Base-by-base conservation (phyloP, 805 yeast species). In the Suhomyces faveliae region DNA sequence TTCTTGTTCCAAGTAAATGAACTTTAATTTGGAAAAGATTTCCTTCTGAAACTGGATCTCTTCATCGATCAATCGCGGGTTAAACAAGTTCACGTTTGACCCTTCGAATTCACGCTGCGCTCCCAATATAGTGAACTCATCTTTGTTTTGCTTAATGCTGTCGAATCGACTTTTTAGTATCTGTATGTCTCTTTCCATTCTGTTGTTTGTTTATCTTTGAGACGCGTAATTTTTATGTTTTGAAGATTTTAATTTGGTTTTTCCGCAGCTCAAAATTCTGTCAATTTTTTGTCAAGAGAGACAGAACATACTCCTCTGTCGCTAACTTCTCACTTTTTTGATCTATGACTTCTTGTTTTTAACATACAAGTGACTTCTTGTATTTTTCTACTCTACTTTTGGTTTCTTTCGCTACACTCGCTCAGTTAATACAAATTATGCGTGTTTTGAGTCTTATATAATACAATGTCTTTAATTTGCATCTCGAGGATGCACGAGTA, bases 1-100 rank as follows among this genome's bases (percentile, higher is more conserved):
- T 52, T 84, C 90, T 56, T 84, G 87, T 60, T 86, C 92, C 37
- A 84, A 61, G 58, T 82, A 86, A 47, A 83, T 77, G 51, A 83
- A 83, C 55, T 83, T 82, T 37, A 85, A 67, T 49, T 83, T 76
- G 13, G 78, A 74, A 49, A 79, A 78, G 21, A 75, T 58, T 51
- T 73, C 73, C 49, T 70, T 68, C 47, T 71, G 71, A 37, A 60
- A 55, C 13, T 58, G 48, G 7, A 76, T 60, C 24, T 62, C 63
- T n/a, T 74, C 72, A 1, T 67, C 70, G 22, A 53, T 42, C 11
- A 35, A 33, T 6, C 27, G 27, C 3, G 57, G 57, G 37, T 49
- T 47, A 13, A 21, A 24, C 7, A 53, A 40, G n/a, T 47, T 44
- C 2, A 51, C 42, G 19, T 42, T 45, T 12, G 57, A 47, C 13